Evolutionary conservation across 129 eudicot genomes (phyloP).

Genomic region (Chrysanthemum makinoi): DNA sequence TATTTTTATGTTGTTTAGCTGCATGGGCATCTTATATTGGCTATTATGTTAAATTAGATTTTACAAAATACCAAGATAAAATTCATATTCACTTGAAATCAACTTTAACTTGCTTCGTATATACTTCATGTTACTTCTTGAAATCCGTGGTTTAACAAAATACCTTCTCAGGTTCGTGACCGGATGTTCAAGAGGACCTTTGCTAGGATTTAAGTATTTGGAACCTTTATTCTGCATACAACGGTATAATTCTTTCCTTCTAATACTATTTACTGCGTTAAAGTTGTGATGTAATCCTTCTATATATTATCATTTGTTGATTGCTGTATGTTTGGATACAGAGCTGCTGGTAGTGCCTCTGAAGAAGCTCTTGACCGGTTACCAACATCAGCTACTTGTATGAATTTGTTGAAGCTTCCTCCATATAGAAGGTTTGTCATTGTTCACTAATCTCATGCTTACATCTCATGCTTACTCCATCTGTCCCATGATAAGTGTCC

Average conservation of each 20-base stretch:
- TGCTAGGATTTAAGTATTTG: conserved; percentile 88
- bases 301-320: neutral
- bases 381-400: conserved; percentile 98
- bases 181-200: conserved; percentile 98
- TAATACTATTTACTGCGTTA: neutral
- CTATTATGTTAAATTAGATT: neutral
- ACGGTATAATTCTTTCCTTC: conserved; percentile 42
- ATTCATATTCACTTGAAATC: neutral
- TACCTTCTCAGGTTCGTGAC: conserved; percentile 67
- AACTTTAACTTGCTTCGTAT: conserved; percentile 2
- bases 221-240: conserved; percentile 94
- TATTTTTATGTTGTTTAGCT: no score
- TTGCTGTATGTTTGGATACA: conserved; percentile 21
- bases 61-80: neutral
- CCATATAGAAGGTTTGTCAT: conserved; percentile 79
- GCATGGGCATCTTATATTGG: no score
- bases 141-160: neutral
- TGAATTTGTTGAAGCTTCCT: conserved; percentile 97
- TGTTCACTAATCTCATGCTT: neutral
- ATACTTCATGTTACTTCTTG: neutral
- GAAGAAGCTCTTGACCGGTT: conserved; percentile 88
- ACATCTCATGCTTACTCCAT: no score
- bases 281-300: neutral
- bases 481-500: no score
- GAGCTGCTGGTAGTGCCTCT: conserved; percentile 91